Conservation (phyloP, 257 asterid genomes). For the Petunia axillaris region DNA sequence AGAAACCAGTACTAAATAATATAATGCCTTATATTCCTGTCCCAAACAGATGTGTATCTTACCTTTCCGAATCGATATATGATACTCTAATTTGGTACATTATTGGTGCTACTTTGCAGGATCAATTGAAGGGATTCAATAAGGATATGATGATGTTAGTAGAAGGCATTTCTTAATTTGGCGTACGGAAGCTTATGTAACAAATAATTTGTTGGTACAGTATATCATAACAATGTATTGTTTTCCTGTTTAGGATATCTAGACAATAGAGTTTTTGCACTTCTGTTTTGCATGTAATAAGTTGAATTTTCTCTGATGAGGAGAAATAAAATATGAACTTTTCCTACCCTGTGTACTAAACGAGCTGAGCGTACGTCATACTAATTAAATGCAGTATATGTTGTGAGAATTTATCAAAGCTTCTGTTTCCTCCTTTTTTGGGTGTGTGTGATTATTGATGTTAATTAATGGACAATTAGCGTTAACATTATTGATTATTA, state of each 20-base stretch:
- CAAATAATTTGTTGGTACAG: neutral
- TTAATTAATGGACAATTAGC: neutral
- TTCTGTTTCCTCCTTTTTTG: neutral
- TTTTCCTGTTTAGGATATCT: neutral
- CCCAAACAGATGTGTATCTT: neutral
- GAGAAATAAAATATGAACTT: neutral
- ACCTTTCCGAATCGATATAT: neutral
- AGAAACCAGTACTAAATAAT: neutral
- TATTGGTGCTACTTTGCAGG: neutral
- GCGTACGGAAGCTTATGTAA: neutral
- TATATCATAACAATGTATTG: neutral
- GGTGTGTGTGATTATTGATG: neutral
- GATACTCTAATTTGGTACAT: neutral
- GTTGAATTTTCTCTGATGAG: conserved; percentile 17
- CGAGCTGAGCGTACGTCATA: neutral
- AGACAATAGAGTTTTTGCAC: neutral
- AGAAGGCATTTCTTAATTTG: neutral
- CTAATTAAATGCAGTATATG: neutral
- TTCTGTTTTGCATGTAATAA: neutral
- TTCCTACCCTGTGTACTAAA: neutral
- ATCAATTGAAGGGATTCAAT: conserved; percentile 14
- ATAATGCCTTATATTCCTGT: neutral
- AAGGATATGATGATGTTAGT: neutral
- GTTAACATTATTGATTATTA: too few relatives aligned
- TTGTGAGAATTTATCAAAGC: neutral